Evolutionary conservation across 2,329 filamentous ascomycete genomes (phyloP), one percentile per base, ranked within the genome.

Genomic region (Mycogone perniciosa): DNA sequence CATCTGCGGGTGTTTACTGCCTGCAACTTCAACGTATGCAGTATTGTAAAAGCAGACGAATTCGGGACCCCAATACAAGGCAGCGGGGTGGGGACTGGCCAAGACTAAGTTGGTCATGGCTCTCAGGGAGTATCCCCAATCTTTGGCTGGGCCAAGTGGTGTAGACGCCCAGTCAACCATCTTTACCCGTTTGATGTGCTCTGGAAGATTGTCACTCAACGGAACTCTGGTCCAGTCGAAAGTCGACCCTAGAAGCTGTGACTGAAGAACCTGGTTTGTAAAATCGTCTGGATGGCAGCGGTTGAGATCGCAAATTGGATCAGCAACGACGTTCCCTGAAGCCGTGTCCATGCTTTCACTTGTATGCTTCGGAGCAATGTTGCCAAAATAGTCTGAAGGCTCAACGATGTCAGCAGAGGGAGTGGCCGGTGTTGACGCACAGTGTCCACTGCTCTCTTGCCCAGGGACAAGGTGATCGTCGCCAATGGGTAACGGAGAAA

Each of bases 151-250:
- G 0, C 89, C 88, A 1, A 93, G 72, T 4, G 83, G 72, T 1
- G 88, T 93, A 0, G 77, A 72, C 2, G 78, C 78, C 89, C 88
- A 95, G 63, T 91, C 84, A 34, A 85, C 66, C 37, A 79, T 82
- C 35, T 86, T 80, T 13, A 85, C 84, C 58, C 92, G 88, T 48
- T 77, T 80, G 43, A 92, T 85, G 62, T 93, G 88, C 7, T 75
- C 70, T 2, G 86, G 84, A 38, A 91, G 73, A 29, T 76, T 76
- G 10, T 82, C 71, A 4, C 79, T 79, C 9, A 85, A 46, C 1
- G 85, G 80, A 44, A 92, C 74, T 48, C 82, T 77, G 4, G 88
- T 93, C 89, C 89, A 93, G 66, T 95, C 89, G 62, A 91, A 92
- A 31, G 82, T 86, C 9, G 77, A 72, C 57, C 60, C 64, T 27